Base-by-base conservation (phyloP, 305 asterid species). In the Fraxinus floribunda region DNA sequence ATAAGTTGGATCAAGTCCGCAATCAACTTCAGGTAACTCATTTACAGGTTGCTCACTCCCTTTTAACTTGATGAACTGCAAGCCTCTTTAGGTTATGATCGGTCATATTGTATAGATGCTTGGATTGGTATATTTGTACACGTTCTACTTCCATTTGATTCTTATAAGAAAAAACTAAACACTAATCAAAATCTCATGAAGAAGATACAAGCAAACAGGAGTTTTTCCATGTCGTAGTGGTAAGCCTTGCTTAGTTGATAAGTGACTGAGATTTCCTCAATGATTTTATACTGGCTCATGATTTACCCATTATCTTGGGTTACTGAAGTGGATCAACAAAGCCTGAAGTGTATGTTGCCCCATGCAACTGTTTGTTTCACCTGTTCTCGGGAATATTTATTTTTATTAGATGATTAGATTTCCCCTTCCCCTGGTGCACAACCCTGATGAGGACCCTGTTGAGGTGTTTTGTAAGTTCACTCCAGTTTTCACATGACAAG, bases 1-100 rank as follows among this genome's bases (percentile, higher is more conserved):
- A 83, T 87, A 93, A 93, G 90, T 94, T 94, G 89, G 95, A 91
- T 60, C 93, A 88, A 87, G 95, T 94, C 81, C 97, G 95, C 80
- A 86, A 85, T 83, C 97, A 94, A 82, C 91, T 92, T 82, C 97
- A 93, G 99, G 98, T 92, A 92, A 80, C 9, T 66, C 52, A 60
- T n/a, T 20, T 70, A 46, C 22, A 20, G 24, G 3, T 29, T 78
- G 39, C 84, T 77, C 79, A 18, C 76, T 49, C 60, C n/a, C 55
- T 49, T 41, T 57, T 15, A 20, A 34, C 78, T 44, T 22, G 66
- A 60, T 26, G 70, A 6, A 77, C 36, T 32, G 60, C 26, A 68
- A 79, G 70, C 49, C 36, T 22, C 26, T 32, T 35, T 35, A 57
- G 3, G 68, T 18, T 22, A 26, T 64, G 35, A 24, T 24, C 29